A percentile compares a stretch with the other conserved stretches of the same genome.
Evolutionary conservation across 805 yeast genomes (phyloP).

Genomic region (Yamadazyma insecticola): DNA sequence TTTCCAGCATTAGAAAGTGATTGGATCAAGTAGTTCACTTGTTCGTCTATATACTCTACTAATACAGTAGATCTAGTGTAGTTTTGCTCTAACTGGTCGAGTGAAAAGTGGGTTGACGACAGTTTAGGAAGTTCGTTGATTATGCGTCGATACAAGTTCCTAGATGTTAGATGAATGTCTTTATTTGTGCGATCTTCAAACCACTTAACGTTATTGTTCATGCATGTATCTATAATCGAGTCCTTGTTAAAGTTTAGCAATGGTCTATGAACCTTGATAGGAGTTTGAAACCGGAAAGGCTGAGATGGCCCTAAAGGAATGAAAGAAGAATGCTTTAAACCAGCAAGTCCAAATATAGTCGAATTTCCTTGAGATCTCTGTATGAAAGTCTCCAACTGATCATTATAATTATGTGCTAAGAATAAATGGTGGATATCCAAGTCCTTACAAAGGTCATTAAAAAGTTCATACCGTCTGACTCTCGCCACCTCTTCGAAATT

Average conservation of each 20-base stretch:
- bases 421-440: slow-evolving; percentile 34
- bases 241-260: slow-evolving; percentile 43
- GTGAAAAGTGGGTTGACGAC: too few species aligned
- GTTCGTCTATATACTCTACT: slow-evolving; percentile 4
- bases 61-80: slow-evolving; percentile 8
- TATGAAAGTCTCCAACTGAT: slow-evolving; percentile 66
- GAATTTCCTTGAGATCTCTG: slow-evolving; percentile 44
- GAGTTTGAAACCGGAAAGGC: slow-evolving; percentile 12
- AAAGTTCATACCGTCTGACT: slow-evolving; percentile 41
- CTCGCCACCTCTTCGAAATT: slow-evolving; percentile 63
- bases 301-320: slow-evolving; percentile 21
- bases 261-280: slow-evolving; percentile 44
- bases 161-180: slow-evolving; percentile 47
- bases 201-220: slow-evolving; percentile 43
- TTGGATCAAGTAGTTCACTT: slow-evolving; percentile 5
- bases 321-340: slow-evolving; percentile 36
- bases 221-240: slow-evolving; percentile 45
- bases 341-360: slow-evolving; percentile 51
- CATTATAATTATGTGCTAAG: slow-evolving; percentile 68
- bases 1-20: too few species aligned
- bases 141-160: slow-evolving; percentile 52
- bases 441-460: slow-evolving; percentile 38
- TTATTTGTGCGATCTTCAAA: slow-evolving; percentile 66
- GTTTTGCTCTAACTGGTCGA: slow-evolving; percentile 10
- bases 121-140: too few species aligned